phyloP scores from a whole-genome alignment of 208 protist species.

The Herpetomonas tarakana region DNA sequence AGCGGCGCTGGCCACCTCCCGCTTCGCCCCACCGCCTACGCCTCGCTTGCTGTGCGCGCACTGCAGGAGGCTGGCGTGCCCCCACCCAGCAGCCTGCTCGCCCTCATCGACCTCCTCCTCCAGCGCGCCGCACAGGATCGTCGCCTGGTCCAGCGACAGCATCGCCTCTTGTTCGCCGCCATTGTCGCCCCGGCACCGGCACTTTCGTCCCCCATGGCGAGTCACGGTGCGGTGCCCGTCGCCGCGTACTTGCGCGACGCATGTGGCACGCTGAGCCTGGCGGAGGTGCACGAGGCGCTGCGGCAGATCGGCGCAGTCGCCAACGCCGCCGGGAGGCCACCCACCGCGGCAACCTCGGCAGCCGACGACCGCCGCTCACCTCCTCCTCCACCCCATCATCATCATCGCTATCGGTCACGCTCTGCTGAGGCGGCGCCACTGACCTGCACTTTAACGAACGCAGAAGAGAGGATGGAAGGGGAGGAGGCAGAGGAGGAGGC shows the following conservation, averaged over 20 bases:
- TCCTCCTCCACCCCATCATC: not conserved
- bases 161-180: not conserved
- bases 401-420: not conserved
- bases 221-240: constrained; percentile 14
- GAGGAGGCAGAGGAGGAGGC: not conserved
- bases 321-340: not conserved
- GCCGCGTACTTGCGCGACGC: constrained; percentile 24
- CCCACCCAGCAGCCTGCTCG: not conserved
- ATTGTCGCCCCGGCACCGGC: not conserved
- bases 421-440: no score
- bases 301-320: not conserved
- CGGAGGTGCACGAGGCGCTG: constrained; percentile 14
- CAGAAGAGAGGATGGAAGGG: not conserved
- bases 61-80: not conserved
- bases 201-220: not conserved
- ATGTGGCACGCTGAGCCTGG: constrained; percentile 19
- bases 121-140: constrained; percentile 25
- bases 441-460: not conserved
- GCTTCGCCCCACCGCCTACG: constrained; percentile 1
- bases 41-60: not conserved
- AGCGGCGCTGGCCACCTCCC: constrained; percentile 8
- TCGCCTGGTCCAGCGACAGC: constrained; percentile 20
- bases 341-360: not conserved
- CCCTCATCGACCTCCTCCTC: constrained; percentile 17
- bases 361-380: not conserved